These are phyloP conservation scores for Theileria annulata DNA, from an alignment of 169 alveolate species.

Conservation along the genomic window DNA sequence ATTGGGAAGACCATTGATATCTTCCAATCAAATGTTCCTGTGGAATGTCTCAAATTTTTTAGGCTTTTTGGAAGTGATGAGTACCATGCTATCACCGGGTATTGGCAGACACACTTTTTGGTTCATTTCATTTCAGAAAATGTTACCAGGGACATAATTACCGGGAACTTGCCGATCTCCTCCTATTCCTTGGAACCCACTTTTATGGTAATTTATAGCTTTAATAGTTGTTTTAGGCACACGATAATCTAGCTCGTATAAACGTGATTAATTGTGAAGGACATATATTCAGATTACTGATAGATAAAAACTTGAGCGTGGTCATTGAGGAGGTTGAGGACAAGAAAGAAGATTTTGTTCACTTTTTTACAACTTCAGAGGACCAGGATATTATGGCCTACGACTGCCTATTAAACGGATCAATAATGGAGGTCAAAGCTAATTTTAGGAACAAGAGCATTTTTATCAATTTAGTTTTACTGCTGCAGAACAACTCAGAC, in stretches of 20 bases:
- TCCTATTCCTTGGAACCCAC: slow-evolving; percentile 53
- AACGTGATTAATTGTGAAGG: slow-evolving; percentile 36
- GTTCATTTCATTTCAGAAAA: slow-evolving; percentile 20
- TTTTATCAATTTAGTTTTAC: background rate
- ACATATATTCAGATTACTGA: slow-evolving; percentile 5
- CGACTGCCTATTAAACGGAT: slow-evolving; percentile 20
- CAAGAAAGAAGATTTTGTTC: background rate
- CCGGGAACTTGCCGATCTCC: slow-evolving; percentile 35
- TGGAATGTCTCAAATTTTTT: slow-evolving; percentile 25
- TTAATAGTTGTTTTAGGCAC: slow-evolving; percentile 1
- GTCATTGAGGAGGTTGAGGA: background rate
- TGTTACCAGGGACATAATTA: background rate
- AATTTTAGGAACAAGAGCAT: slow-evolving; percentile 20
- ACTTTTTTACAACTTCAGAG: background rate
- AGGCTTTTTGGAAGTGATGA: slow-evolving; percentile 26
- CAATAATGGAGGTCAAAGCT: slow-evolving; percentile 9
- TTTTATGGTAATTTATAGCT: slow-evolving; percentile 22
- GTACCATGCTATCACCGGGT: slow-evolving; percentile 5
- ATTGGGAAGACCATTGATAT: background rate
- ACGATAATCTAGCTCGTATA: slow-evolving; percentile 31
- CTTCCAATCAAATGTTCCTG: background rate
- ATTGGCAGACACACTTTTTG: slow-evolving; percentile 22
- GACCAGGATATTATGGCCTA: slow-evolving; percentile 8
- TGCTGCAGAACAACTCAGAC: background rate
- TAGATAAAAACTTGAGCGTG: slow-evolving; percentile 5